Percentiles rank a stretch among this genome's conserved stretches.
Conservation (phyloP, 306 rosid genomes). For the Chamaecrista fasciculata region DNA sequence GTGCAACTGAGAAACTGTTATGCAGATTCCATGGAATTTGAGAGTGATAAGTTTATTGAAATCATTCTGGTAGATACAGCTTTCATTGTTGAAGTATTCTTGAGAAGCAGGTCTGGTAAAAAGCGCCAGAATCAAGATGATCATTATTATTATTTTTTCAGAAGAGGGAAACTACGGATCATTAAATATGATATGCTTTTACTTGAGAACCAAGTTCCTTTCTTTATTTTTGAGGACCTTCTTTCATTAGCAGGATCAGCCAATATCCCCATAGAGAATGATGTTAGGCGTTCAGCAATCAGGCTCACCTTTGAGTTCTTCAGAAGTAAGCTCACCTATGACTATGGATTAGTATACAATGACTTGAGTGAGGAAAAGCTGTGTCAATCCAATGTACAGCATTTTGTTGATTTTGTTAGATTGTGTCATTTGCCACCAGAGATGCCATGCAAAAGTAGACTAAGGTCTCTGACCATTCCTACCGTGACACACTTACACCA, state of each 20-base stretch:
- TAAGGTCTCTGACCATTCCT: neutral
- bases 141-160: neutral
- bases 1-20: neutral
- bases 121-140: neutral
- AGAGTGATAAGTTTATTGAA: neutral
- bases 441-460: neutral
- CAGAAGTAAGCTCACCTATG: too few relatives aligned
- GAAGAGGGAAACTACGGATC: neutral
- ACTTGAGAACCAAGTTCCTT: slow-evolving; percentile 24
- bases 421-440: neutral
- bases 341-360: too few relatives aligned
- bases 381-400: neutral
- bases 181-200: neutral
- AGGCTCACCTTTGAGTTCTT: slow-evolving; percentile 10
- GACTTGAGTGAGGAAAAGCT: neutral
- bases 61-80: slow-evolving; percentile 6
- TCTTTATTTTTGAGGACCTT: slow-evolving; percentile 7
- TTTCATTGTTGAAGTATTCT: slow-evolving; percentile 3
- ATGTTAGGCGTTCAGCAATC: neutral
- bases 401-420: neutral
- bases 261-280: neutral
- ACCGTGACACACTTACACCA: slow-evolving; percentile 27
- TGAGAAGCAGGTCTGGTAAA: too few relatives aligned
- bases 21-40: neutral
- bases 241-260: neutral